Evolutionary conservation across 257 asterid species (phyloP), one percentile per base, ranked within the genome.

Genomic region (Craterostigma plantagineum): DNA sequence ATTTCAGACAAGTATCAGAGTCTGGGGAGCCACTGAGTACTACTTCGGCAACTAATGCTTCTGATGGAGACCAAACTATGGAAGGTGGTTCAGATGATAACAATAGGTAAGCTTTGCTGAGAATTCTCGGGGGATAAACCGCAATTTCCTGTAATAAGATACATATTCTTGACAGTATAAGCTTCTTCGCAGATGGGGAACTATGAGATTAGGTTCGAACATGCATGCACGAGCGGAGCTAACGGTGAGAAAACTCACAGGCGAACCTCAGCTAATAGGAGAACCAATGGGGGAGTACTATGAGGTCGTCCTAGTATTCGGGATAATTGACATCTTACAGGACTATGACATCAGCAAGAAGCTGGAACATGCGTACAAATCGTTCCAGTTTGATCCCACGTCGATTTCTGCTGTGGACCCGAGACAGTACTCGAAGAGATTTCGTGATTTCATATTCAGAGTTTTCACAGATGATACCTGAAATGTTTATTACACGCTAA

Each of bases 401-500:
- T 81, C 91, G 45, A 86, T 81, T 45, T 86, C 96, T 0, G 87
- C 94, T 4, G 94, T 86, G 17, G 96, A 86, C 48, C 96, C 96
- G 43, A 67, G 63, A 43, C 94, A 73, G 46, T 86, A 86, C 49
- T 73, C 94, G 16, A 78, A 52, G 53, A 83, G 96, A 35, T 86
- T 81, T 34, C 79, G 79, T 15, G 86, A 81, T 45, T 86, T 81
- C 73, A 42, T 86, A 59, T 71, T 63, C 72, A 69, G 53, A 64
- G 69, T 72, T 37, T 86, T 86, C 65, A 62, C 73, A 53, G 79
- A 73, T 58, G 93, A 77, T 54, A 52, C 47, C 50, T 76, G 63
- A 72, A 42, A 45, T 16, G 15, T 23, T 23, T 6, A 23, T 2
- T 6, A 23, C 30, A 23, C 2, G 30, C 30, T 23, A 23, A 23